phyloP scores from a whole-genome alignment of 75 land plant genomes.

The Adiantum capillusveneris region DNA sequence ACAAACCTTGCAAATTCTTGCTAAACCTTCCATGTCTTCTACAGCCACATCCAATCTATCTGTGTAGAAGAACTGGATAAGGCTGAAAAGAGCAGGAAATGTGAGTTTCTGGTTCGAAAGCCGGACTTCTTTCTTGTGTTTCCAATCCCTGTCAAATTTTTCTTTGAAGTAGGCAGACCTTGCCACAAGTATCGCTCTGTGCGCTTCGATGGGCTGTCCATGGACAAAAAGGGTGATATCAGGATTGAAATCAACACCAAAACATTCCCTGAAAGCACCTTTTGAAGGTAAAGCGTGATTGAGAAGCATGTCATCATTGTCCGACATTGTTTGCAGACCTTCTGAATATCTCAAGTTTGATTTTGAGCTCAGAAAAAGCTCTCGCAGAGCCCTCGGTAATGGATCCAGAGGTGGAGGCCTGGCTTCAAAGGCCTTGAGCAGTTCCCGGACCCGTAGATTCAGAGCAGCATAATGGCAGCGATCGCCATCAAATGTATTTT shows the following conservation, averaged over 20 bases:
- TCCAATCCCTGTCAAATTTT: constrained; percentile 75
- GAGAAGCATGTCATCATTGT: not conserved
- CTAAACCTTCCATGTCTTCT: constrained; percentile 88
- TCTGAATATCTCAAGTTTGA: constrained; percentile 15
- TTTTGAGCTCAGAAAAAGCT: constrained; percentile 58
- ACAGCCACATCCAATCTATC: constrained; percentile 86
- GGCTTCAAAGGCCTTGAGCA: constrained; percentile 83
- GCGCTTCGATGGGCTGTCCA: constrained; percentile 79
- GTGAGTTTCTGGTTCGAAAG: constrained; percentile 63
- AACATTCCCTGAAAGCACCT: not conserved
- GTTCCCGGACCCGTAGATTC: constrained; percentile 61
- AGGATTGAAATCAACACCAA: constrained; percentile 34
- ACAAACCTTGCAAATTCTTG: constrained; percentile 79
- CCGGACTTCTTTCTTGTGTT: constrained; percentile 57
- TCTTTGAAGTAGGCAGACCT: constrained; percentile 72
- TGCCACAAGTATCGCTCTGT: constrained; percentile 71
- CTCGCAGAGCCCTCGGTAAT: constrained; percentile 63
- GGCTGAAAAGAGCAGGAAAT: constrained; percentile 70
- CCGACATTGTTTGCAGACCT: not conserved
- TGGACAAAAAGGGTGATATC: constrained; percentile 69
- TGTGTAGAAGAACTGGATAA: constrained; percentile 83
- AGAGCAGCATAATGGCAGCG: constrained; percentile 95
- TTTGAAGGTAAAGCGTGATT: not conserved
- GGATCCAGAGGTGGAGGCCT: constrained; percentile 88
- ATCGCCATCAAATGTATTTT: constrained; percentile 94